Evolutionary conservation across 352 stramenopile genomes (phyloP).

Genomic region (Elongisporangium prolatum): DNA sequence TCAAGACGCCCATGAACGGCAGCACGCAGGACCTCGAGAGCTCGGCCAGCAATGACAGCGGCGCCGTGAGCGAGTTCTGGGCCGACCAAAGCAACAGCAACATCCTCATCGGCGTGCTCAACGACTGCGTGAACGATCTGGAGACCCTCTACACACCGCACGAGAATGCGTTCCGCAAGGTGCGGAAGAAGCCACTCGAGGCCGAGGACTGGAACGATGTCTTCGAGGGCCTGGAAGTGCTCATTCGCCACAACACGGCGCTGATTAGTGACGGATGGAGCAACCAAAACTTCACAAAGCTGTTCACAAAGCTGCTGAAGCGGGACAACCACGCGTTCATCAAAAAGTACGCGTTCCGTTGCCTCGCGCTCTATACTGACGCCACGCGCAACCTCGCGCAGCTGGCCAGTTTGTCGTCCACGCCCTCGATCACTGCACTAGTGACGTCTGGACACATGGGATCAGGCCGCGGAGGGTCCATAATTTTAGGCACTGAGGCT

Average conservation of each 20-base stretch:
- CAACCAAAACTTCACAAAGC: slow-evolving; percentile 69
- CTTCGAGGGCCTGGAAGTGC: slow-evolving; percentile 81
- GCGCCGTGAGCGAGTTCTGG: slow-evolving; percentile 72
- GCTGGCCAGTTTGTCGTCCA: slow-evolving; percentile 33
- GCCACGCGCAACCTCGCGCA: slow-evolving; percentile 70
- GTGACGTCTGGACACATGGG: slow-evolving; percentile 12
- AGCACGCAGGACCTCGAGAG: not conserved
- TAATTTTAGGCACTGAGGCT: slow-evolving; percentile 31
- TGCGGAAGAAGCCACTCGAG: slow-evolving; percentile 77
- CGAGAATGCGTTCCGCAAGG: slow-evolving; percentile 75
- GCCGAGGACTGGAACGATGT: slow-evolving; percentile 87
- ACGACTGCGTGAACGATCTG: slow-evolving; percentile 77
- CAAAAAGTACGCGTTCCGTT: slow-evolving; percentile 88
- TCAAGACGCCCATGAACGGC: slow-evolving; percentile 41
- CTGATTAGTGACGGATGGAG: slow-evolving; percentile 80
- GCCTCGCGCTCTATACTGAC: slow-evolving; percentile 78
- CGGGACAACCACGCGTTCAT: slow-evolving; percentile 85
- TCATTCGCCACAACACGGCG: slow-evolving; percentile 68
- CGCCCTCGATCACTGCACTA: slow-evolving; percentile 24
- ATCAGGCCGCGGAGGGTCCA: slow-evolving; percentile 22
- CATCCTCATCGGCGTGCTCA: slow-evolving; percentile 76
- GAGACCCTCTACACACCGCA: slow-evolving; percentile 81
- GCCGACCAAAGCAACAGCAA: slow-evolving; percentile 55
- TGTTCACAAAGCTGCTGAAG: slow-evolving; percentile 84
- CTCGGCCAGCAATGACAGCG: slow-evolving; percentile 15